Base-by-base conservation (phyloP, 1,139 yeast species). In the Candida labiduridarum region DNA sequence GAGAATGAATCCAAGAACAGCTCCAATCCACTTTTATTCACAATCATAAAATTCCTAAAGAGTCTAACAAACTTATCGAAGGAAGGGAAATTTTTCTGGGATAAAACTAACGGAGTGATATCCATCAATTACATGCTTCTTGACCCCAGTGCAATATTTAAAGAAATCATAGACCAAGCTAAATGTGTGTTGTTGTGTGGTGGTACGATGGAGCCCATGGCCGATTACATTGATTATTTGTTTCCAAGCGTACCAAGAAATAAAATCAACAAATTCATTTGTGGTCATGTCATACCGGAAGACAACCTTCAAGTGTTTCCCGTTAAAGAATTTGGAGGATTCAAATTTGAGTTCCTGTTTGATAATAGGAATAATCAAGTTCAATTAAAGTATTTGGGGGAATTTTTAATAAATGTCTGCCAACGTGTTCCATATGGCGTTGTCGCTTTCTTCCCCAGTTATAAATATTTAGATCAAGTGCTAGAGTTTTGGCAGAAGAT, bases 191-290 rank as follows among this genome's bases (percentile, higher is more conserved):
- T 92, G 2, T 66, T 92, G 5, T 96, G 97, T 10, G 99, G 99
- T 35, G 99, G 99, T 15, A 92, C 99, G 0, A 91, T 92, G 97
- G 96, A 90, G 62, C 99, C 99, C 0, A 76, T 85, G 51, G 65
- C 76, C 14, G 97, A 92, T 57, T 88, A 86, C 60, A 68, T 78
- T 9, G 75, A 82, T 29, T 81, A 79, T 55, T 69, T 92, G 38
- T 83, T 91, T 48, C 96, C 97, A 0, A 78, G 80, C 44, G 60
- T 76, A 1, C 57, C 71, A 0, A 52, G 63, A 0, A 60, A 67
- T 0, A 60, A 76, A 45, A 76, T 89, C 8, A 71, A 74, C 22
- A 75, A 71, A 33, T 89, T 89, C 60, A 76, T 85, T 4, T 92
- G 97, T 71, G 90, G 89, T 39, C 99, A 92, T 69, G 83, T 92